Evolutionary conservation across 139 green algal genomes (phyloP).

Genomic region (Coelastrella sp.): DNA sequence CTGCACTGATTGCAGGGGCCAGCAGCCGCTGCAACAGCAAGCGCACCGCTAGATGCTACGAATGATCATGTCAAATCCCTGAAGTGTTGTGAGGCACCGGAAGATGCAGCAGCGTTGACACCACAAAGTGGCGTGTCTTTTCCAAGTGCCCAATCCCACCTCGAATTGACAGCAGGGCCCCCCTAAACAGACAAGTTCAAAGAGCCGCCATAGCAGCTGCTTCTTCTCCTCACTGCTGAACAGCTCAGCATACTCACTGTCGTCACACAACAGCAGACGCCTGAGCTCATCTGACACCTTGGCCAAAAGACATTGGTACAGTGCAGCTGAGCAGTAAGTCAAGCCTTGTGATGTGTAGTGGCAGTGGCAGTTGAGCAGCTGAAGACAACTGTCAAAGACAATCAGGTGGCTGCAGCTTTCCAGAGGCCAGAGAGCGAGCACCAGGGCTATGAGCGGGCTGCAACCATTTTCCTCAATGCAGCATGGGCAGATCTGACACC

Average conservation of each 20-base stretch:
- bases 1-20: no score
- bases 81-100: no score
- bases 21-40: no score
- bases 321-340: background rate
- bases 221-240: conserved; percentile 57
- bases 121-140: background rate
- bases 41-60: no score
- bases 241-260: conserved; percentile 63
- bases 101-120: background rate
- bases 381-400: background rate
- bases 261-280: conserved; percentile 60
- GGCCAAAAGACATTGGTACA: background rate
- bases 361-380: background rate
- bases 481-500: background rate
- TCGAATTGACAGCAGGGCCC: conserved; percentile 71
- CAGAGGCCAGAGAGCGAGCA: no score
- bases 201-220: conserved; percentile 66
- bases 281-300: conserved; percentile 69
- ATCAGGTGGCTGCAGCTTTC: background rate
- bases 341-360: background rate
- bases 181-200: conserved; percentile 63
- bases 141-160: conserved; percentile 40
- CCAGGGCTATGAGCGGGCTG: no score
- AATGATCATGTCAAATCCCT: no score
- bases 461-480: background rate